Evolutionary conservation across 2,329 filamentous ascomycete species (phyloP).

Genomic region (Nigrograna mackinnonii): DNA sequence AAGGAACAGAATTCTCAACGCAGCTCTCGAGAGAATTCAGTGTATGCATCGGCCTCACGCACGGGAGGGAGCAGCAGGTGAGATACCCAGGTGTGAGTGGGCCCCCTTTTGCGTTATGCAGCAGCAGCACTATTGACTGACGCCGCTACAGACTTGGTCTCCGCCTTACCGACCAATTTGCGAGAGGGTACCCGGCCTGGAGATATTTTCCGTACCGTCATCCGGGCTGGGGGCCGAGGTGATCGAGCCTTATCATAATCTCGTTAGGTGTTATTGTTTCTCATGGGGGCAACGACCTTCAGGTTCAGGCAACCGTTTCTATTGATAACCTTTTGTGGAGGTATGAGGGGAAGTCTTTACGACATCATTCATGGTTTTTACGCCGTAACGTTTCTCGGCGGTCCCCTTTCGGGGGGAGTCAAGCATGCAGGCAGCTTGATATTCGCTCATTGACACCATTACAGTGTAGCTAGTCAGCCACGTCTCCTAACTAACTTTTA

Average conservation of each 20-base stretch:
- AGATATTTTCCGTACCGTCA: slow-evolving; percentile 25
- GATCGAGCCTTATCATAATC: slow-evolving; percentile 4
- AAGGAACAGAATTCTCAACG: slow-evolving; percentile 49
- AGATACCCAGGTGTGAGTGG: slow-evolving; percentile 34
- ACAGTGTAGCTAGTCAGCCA: slow-evolving; percentile 4
- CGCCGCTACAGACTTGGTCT: slow-evolving; percentile 37
- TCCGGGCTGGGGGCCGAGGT: slow-evolving; percentile 16
- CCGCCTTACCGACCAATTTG: slow-evolving; percentile 45
- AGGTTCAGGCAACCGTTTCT: slow-evolving; percentile 19
- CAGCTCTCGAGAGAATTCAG: slow-evolving; percentile 44
- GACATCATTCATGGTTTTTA: no score
- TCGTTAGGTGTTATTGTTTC: slow-evolving; percentile 3
- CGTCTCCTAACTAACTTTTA: neutral
- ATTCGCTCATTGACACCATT: slow-evolving; percentile 4
- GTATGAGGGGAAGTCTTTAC: no score
- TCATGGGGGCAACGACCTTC: slow-evolving; percentile 6
- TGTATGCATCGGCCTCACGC: slow-evolving; percentile 39
- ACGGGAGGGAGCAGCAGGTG: slow-evolving; percentile 45
- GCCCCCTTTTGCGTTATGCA: slow-evolving; percentile 5
- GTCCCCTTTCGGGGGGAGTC: slow-evolving; percentile 14
- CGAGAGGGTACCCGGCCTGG: slow-evolving; percentile 38
- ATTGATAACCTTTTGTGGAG: no score
- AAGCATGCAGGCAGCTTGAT: slow-evolving; percentile 18
- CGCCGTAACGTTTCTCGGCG: slow-evolving; percentile 15
- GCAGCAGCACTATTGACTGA: slow-evolving; percentile 20